These are phyloP conservation scores for Canna indica DNA, from an alignment of 176 grass and related monocot genomes.

Conservation along the genomic window DNA sequence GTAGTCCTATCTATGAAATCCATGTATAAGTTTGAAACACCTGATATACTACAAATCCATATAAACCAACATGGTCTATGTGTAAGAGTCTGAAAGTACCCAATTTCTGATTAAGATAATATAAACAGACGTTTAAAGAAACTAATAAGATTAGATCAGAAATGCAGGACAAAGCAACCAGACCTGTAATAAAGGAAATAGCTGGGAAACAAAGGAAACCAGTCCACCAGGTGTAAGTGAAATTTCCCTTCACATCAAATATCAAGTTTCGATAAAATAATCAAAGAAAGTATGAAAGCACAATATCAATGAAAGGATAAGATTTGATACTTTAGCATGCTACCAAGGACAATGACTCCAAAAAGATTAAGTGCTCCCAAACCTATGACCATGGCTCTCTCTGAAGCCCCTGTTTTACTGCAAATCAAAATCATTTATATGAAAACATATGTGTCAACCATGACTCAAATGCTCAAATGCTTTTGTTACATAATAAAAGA, in stretches of 20 bases:
- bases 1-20: neutral
- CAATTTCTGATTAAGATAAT: neutral
- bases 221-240: slow-evolving; percentile 58
- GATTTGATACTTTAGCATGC: slow-evolving; percentile 68
- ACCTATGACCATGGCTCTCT: slow-evolving; percentile 85
- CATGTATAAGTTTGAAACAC: neutral
- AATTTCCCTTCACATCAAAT: slow-evolving; percentile 58
- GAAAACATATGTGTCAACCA: neutral
- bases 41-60: too few relatives aligned
- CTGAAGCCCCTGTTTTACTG: slow-evolving; percentile 69
- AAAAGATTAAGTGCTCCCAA: slow-evolving; percentile 97
- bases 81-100: too few relatives aligned
- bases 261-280: slow-evolving; percentile 29
- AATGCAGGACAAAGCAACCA: neutral
- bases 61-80: too few relatives aligned
- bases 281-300: slow-evolving; percentile 8
- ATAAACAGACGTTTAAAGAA: neutral
- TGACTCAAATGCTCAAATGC: neutral
- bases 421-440: slow-evolving; percentile 21
- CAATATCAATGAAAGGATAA: slow-evolving; percentile 19
- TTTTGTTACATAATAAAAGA: neutral
- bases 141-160: neutral
- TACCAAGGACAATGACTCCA: slow-evolving; percentile 75
- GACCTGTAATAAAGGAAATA: slow-evolving; percentile 91
- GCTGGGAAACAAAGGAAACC: slow-evolving; percentile 60